These are phyloP conservation scores for Pontederia crassipes DNA, from an alignment of 176 grass and related monocot genomes.

Conservation along the genomic window DNA sequence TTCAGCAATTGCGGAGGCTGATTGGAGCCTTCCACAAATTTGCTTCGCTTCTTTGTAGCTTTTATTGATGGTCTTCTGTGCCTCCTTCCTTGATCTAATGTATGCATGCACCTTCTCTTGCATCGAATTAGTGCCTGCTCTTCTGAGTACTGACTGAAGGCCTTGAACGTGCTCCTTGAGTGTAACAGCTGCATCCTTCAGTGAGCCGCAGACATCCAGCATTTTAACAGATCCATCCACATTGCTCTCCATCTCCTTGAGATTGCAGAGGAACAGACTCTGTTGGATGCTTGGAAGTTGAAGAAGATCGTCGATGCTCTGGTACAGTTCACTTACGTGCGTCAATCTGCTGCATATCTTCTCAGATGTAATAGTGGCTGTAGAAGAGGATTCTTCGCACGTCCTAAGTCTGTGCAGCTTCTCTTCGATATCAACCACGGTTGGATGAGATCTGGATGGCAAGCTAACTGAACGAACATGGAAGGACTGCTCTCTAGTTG, in stretches of 20 bases:
- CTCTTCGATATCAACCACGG: conserved; percentile 16
- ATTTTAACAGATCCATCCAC: background rate
- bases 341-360: background rate
- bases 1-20: no score
- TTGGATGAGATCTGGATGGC: conserved; percentile 26
- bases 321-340: background rate
- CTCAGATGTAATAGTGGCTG: background rate
- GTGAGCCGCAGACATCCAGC: background rate
- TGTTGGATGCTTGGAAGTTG: conserved; percentile 7
- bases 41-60: background rate
- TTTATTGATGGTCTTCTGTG: no score
- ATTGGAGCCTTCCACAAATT: no score
- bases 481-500: background rate
- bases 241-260: background rate
- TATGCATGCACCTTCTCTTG: no score
- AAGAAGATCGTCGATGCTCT: conserved; percentile 10
- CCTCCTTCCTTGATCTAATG: no score
- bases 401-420: conserved; percentile 31
- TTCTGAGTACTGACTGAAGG: no score
- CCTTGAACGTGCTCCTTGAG: no score
- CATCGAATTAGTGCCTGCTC: no score
- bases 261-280: background rate
- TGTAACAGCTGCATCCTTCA: background rate
- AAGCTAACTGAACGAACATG: conserved; percentile 33
- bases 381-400: conserved; percentile 13